Evolutionary conservation across 1,284 basidiomycete species (phyloP).

Genomic region (Trametes sp.): DNA sequence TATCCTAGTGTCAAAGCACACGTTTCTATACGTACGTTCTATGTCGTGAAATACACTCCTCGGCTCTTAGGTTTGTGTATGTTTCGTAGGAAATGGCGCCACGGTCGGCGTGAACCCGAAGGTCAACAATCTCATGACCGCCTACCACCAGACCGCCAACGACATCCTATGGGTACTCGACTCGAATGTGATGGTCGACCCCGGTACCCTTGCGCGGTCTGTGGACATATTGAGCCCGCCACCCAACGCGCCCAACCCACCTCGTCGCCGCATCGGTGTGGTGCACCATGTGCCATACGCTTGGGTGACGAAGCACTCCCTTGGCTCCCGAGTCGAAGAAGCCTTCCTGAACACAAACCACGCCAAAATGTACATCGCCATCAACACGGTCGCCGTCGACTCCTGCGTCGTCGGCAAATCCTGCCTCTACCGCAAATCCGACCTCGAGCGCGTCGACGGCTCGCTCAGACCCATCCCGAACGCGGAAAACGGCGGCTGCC

Average conservation of each 20-base stretch:
- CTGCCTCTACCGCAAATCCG: slow-evolving; percentile 91
- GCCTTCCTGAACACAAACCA: slow-evolving; percentile 97
- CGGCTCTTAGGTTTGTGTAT: background rate
- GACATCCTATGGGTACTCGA: slow-evolving; percentile 98
- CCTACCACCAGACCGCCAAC: slow-evolving; percentile 82
- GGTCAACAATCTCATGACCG: slow-evolving; percentile 93
- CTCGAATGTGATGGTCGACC: slow-evolving; percentile 85
- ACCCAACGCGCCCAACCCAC: slow-evolving; percentile 40
- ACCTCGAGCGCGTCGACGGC: slow-evolving; percentile 77
- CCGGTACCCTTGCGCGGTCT: slow-evolving; percentile 86
- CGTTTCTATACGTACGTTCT: slow-evolving; percentile 75
- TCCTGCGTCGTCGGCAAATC: slow-evolving; percentile 99
- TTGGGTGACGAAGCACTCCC: slow-evolving; percentile 66
- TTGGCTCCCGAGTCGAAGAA: slow-evolving; percentile 90
- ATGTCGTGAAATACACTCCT: background rate
- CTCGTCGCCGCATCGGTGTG: slow-evolving; percentile 69
- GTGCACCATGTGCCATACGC: slow-evolving; percentile 98
- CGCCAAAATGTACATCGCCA: slow-evolving; percentile 98
- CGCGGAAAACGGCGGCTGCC: slow-evolving; percentile 38
- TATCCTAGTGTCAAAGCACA: slow-evolving; percentile 78
- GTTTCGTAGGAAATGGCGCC: slow-evolving; percentile 60
- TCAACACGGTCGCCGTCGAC: slow-evolving; percentile 88
- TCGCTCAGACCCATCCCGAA: slow-evolving; percentile 55
- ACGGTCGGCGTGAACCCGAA: slow-evolving; percentile 94
- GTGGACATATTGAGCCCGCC: slow-evolving; percentile 74